These are phyloP conservation scores for Corchorus olitorius DNA, from an alignment of 345 rosid species.

Conservation along the genomic window DNA sequence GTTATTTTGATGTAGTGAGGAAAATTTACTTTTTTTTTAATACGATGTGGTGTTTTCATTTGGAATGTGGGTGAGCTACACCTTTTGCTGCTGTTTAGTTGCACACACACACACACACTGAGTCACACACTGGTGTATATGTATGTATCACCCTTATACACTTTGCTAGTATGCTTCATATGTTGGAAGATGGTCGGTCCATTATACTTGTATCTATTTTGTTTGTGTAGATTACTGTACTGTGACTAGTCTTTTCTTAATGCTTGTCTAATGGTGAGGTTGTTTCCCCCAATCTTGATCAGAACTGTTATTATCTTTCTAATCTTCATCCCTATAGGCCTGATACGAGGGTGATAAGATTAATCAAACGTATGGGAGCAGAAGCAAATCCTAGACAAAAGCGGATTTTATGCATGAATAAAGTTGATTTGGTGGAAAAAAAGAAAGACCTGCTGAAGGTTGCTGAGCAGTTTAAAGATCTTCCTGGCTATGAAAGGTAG, in stretches of 20 bases:
- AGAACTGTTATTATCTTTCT: not conserved
- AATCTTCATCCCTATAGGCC: conserved; percentile 48
- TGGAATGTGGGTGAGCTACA: not conserved
- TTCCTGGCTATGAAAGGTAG: conserved; percentile 83
- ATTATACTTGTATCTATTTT: not conserved
- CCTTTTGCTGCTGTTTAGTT: not conserved
- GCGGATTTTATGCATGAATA: conserved; percentile 88
- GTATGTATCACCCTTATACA: too few species aligned
- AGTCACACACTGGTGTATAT: too few species aligned
- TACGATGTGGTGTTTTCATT: too few species aligned
- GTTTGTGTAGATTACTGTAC: not conserved
- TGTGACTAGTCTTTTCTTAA: not conserved
- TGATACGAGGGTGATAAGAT: conserved; percentile 71
- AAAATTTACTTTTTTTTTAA: too few species aligned
- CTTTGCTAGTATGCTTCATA: too few species aligned
- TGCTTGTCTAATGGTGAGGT: not conserved
- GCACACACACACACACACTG: too few species aligned
- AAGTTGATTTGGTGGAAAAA: conserved; percentile 78
- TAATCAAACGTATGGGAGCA: conserved; percentile 73
- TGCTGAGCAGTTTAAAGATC: conserved; percentile 74
- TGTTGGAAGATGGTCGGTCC: too few species aligned
- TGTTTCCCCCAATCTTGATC: conserved; percentile 1
- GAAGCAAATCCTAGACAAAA: conserved; percentile 66
- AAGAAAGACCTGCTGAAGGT: conserved; percentile 80
- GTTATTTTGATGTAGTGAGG: not conserved